Evolutionary conservation across 345 rosid genomes (phyloP), one percentile per base, ranked within the genome.

Genomic region (Orychophragmus violaceus): DNA sequence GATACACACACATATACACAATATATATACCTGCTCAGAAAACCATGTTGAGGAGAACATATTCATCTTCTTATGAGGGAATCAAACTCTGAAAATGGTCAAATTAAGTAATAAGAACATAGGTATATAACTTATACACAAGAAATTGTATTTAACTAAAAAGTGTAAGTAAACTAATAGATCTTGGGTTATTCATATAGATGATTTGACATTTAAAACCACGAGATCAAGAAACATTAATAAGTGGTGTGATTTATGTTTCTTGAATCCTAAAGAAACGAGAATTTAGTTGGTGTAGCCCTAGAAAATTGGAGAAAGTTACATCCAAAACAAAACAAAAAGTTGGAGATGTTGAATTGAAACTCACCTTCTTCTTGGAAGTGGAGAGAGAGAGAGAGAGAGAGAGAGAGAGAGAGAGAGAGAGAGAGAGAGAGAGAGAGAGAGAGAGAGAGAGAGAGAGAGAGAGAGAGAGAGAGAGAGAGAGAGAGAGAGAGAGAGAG

Each of bases 41-140:
- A 81, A 75, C 90, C 87, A 85, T 70, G 72, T 81, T 18, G 79
- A 36, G 8, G 82, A 54, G 59, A 74, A 67, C 27, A 46, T 17
- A 45, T 79, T 77, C 89, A n/a, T n/a, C 57, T 59, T 59, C 51
- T 59, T 22, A 41, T 62, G n/a, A 11, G 21, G 28, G 12, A 41
- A 28, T 54, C 53, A 64, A 54, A 50, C 41, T 54, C 59, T 71
- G 70, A 35, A 46, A 25, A n/a, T n/a, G n/a, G n/a, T n/a, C n/a
- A n/a, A n/a, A n/a, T n/a, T n/a, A n/a, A n/a, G n/a, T n/a, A n/a
- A n/a, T n/a, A n/a, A n/a, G n/a, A n/a, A n/a, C n/a, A n/a, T n/a
- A n/a, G n/a, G n/a, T n/a, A n/a, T n/a, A n/a, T n/a, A n/a, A n/a
- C n/a, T n/a, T n/a, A 25, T 25, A 24, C 9, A 49, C 12, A 36